A percentile compares a stretch with the other conserved stretches of the same genome.
These are phyloP conservation scores for Cladorrhinum samala DNA, from an alignment of 495 filamentous ascomycete species.

Conservation along the genomic window DNA sequence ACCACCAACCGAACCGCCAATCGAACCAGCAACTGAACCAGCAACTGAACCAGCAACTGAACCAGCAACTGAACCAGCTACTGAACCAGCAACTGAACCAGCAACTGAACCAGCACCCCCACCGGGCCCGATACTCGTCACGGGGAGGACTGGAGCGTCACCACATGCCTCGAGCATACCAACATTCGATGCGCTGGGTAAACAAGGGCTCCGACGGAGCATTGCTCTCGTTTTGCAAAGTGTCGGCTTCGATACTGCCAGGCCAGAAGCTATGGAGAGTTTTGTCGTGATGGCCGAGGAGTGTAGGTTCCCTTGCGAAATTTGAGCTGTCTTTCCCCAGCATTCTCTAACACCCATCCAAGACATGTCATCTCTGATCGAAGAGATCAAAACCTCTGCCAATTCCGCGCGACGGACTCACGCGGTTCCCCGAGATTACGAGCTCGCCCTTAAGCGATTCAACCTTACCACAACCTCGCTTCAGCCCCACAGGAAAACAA, in stretches of 20 bases:
- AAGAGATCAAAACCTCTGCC: conserved; percentile 26
- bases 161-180: background rate
- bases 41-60: too few relatives aligned
- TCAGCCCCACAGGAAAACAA: conserved; percentile 34
- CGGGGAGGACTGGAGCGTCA: background rate
- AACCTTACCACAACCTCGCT: conserved; percentile 32
- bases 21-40: too few relatives aligned
- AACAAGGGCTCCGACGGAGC: conserved; percentile 32
- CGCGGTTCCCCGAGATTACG: conserved; percentile 36
- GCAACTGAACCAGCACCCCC: background rate
- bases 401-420: conserved; percentile 33
- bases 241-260: conserved; percentile 37
- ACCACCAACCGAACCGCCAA: too few relatives aligned
- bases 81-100: too few relatives aligned
- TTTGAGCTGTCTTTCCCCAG: background rate
- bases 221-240: conserved; percentile 34
- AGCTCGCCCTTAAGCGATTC: conserved; percentile 27
- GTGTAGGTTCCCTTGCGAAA: conserved; percentile 22
- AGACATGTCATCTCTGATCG: conserved; percentile 32
- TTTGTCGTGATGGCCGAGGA: conserved; percentile 34
- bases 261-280: conserved; percentile 37
- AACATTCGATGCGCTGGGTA: conserved; percentile 29
- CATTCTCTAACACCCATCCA: background rate
- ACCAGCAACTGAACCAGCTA: too few relatives aligned
- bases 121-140: conserved; percentile 3